These are phyloP conservation scores for Trametes polyzona DNA, from an alignment of 1,284 basidiomycete species.

Conservation along the genomic window DNA sequence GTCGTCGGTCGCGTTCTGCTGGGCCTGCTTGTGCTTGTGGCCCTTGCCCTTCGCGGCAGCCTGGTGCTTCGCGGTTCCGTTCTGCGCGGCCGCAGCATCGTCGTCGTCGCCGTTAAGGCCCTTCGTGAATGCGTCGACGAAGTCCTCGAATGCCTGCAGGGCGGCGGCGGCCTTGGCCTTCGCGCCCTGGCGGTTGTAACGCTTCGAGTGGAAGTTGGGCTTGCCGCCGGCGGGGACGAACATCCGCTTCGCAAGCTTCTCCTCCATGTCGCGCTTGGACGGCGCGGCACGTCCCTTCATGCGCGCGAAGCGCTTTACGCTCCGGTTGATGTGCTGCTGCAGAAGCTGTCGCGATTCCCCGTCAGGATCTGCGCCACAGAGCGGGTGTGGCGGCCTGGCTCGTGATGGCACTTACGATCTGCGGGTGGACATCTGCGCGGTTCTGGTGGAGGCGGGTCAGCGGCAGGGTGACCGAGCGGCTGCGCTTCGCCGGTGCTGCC, in stretches of 20 bases:
- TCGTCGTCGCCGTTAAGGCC: constrained; percentile 1
- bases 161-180: constrained; percentile 12
- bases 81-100: not conserved
- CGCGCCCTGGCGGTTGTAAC: constrained; percentile 40
- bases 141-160: constrained; percentile 4
- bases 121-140: constrained; percentile 15
- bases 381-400: too few relatives aligned
- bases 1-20: constrained; percentile 9
- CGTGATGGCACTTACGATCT: constrained; percentile 63
- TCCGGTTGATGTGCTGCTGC: constrained; percentile 75
- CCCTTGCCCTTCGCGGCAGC: constrained; percentile 13
- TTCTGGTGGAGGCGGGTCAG: constrained; percentile 51
- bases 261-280: constrained; percentile 50
- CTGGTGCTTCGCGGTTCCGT: constrained; percentile 14
- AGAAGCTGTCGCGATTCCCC: constrained; percentile 50
- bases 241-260: constrained; percentile 58
- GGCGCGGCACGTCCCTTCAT: constrained; percentile 66
- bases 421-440: constrained; percentile 56
- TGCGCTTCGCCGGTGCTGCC: constrained; percentile 44
- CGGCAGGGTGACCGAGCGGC: constrained; percentile 57
- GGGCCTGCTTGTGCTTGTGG: constrained; percentile 20
- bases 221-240: constrained; percentile 34
- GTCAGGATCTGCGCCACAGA: not conserved
- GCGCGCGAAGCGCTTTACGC: constrained; percentile 65
- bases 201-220: constrained; percentile 37